Evolutionary conservation across 805 yeast species (phyloP).

Genomic region (Metschnikowia hibisci): DNA sequence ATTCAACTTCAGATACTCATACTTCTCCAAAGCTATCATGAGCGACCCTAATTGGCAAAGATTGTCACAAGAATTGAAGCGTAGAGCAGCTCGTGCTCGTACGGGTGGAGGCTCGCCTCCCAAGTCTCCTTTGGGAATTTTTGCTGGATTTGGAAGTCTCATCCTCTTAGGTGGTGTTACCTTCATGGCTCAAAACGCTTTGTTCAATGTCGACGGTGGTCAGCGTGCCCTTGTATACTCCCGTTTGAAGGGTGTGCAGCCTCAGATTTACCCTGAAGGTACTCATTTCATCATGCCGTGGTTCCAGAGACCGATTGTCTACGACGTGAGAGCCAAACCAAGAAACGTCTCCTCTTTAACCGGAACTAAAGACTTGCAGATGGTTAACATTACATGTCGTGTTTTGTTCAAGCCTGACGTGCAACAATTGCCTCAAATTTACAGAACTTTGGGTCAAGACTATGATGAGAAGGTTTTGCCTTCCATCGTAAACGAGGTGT

Average conservation of each 20-base stretch:
- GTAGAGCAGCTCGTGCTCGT: conserved; percentile 27
- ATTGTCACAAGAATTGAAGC: conserved; percentile 39
- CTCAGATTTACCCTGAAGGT: conserved; percentile 84
- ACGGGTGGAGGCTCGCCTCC: conserved; percentile 29
- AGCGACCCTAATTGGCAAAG: conserved; percentile 40
- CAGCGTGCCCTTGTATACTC: conserved; percentile 95
- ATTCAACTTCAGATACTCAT: neutral
- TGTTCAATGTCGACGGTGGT: conserved; percentile 88
- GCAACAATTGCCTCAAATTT: conserved; percentile 72
- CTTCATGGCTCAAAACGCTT: conserved; percentile 33
- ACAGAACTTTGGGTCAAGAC: conserved; percentile 88
- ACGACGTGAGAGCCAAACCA: conserved; percentile 93
- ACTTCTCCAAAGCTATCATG: conserved; percentile 19
- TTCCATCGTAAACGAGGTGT: conserved; percentile 95
- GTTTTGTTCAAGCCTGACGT: conserved; percentile 89
- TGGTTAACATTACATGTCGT: conserved; percentile 99
- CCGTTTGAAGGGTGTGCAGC: conserved; percentile 78
- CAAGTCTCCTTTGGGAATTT: conserved; percentile 33
- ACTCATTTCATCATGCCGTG: conserved; percentile 93
- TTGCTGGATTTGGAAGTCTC: conserved; percentile 42
- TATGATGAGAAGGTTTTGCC: conserved; percentile 97
- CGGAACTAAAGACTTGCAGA: conserved; percentile 96
- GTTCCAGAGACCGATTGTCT: conserved; percentile 87
- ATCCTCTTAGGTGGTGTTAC: conserved; percentile 39
- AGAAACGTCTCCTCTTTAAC: conserved; percentile 90